Evolutionary conservation across 768 basidiomycete species (phyloP), one percentile per base, ranked within the genome.

Genomic region (Lyophyllum atratum): DNA sequence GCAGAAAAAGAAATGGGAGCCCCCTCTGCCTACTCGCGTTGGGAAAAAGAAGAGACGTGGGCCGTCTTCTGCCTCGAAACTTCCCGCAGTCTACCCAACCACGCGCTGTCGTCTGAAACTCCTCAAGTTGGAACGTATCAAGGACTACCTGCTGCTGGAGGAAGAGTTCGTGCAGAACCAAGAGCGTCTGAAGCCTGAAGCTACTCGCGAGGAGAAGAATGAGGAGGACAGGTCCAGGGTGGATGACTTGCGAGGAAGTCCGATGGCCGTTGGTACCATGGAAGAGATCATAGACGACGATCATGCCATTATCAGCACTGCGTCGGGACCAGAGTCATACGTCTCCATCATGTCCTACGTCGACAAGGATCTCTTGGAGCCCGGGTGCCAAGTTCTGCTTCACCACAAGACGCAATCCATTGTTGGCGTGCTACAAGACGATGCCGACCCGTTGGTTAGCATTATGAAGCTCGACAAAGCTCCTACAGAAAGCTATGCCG

Each of bases 381-480:
- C 97, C 5, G 93, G 94, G 1, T 98, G 97, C 70, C 87, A 93
- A 56, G 95, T 99, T 2, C 74, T 99, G 26, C 76, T 98, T 31
- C 96, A 99, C 66, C 95, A 99, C 79, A 97, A 97, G 83, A 92
- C 87, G 17, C 92, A 95, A 63, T 84, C 94, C 0, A 88, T 99
- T 59, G 92, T 98, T 52, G 97, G 97, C 65, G 96, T 98, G 24
- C 79, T 99, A 42, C 89, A 93, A 60, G 96, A 99, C 68, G 96
- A 99, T 68, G 80, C 89, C 12, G 93, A 99, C 68, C 97, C 97
- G 4, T 84, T 97, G 76, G 95, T 98, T 63, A 96, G 87, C 69
- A 92, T 98, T 68, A 98, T 98, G 95, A 97, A 98, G 70, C 84
- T 98, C 49, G 95, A 98, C 81, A 98, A 99, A 77, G 95, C 96